Base-by-base conservation (phyloP, 1,139 yeast genomes). In the Protomyces lactucae-debilis region DNA sequence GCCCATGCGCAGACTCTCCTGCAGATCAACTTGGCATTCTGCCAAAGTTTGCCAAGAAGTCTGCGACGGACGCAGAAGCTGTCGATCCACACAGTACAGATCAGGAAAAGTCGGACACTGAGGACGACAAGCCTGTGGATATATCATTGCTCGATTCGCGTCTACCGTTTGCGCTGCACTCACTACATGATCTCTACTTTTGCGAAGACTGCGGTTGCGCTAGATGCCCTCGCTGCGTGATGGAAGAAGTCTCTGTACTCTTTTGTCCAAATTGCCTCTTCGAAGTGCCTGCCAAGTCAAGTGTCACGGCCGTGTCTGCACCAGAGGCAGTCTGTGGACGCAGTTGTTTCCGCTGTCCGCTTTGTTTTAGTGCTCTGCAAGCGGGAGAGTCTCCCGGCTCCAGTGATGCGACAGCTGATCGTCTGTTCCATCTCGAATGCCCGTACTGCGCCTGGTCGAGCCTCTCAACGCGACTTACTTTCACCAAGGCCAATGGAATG, bases 191-290 rank as follows among this genome's bases (percentile, higher is more conserved):
- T 36, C 61, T 69, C 18, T 69, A 69, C 55, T 69, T 68, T 48
- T 69, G 71, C 46, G 70, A 67, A 36, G 67, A 60, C n/a, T 69
- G 71, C 55, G 52, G 59, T 48, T 64, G 67, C 16, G 36, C 66
- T 18, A 64, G 71, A 21, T 69, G 71, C 46, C 70, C 69, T 43
- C 68, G 71, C 14, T 69, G 71, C 46, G 69, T 69, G 14, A 64
- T 65, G 40, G 70, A 68, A 21, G 71, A 69, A 56, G 64, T 68
- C 10, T 68, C 69, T 32, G 68, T 67, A 48, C 51, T 60, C 23
- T 69, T 59, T 54, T 69, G 71, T 55, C 71, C 71, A n/a, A 55
- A 67, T 8, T 69, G 71, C 60, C 60, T 69, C 51, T 69, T 52
- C 32, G 66, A 68, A 28, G 68, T 68, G 5, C 68, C 69, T 28